Evolutionary conservation across 495 filamentous ascomycete genomes (phyloP), one percentile per base, ranked within the genome.

Genomic region (Trypethelium eluteriae): DNA sequence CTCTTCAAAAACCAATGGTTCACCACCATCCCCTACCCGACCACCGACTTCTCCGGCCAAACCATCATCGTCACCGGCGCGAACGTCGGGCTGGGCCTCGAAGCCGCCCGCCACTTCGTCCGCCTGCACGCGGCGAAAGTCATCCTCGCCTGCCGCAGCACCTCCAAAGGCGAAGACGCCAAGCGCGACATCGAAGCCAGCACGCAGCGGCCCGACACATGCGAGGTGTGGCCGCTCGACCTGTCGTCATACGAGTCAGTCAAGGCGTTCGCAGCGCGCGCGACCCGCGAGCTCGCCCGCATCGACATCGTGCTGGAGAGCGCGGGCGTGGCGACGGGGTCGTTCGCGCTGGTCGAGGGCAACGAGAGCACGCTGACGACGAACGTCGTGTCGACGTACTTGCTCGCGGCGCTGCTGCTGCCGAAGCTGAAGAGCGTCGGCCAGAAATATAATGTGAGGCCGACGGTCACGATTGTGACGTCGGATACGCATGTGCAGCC

Each of bases 181-280:
- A 41, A 38, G 4, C 32, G 64, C 38, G 64, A 67, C 38, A 69
- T 69, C 64, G 35, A 69, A 10, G 4, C 34, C 5, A 64, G 64
- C 2, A 65, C 50, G 38, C 47, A 56, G 7, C 38, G 77, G 46
- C 73, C 67, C 2, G 79, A 74, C 3, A 79, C 79, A 7, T 67
- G 84, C 14, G 74, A 82, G 66, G 79, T 85, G 12, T 84, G 81
- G 81, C 73, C 78, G 59, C 76, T 87, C 0, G 84, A 87, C 65
- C 81, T 86, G 79, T 72, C 70, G 65, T 78, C 66, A 63, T 86
- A 81, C 72, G 72, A 76, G 38, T 82, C 78, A 57, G 79, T 85
- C n/a, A 74, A 79, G 63, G 70, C 62, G 3, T 86, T 86, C 62
- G 81, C 80, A 39, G 44, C 41, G 5, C 63, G 16, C 10, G 35